These are phyloP conservation scores for Tolypocladium amazonense DNA, from an alignment of 2,329 filamentous ascomycete species.

Conservation along the genomic window DNA sequence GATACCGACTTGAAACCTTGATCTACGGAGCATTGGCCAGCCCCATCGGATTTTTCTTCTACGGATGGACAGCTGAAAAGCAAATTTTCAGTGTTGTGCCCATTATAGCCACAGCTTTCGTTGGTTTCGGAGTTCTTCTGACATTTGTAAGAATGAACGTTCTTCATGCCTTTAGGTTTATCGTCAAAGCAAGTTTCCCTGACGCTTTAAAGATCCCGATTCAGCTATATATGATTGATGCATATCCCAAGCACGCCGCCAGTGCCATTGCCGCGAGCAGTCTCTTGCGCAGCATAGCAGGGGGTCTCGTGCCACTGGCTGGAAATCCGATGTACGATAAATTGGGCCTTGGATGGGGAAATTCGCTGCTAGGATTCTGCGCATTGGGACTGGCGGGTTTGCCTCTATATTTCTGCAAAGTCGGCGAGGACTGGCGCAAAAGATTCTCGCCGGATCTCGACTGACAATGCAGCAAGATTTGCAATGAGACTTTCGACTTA, in stretches of 20 bases:
- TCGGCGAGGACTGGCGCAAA: neutral
- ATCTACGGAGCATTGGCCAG: neutral
- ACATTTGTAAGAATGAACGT: neutral
- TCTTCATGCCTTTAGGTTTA: neutral
- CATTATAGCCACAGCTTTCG: neutral
- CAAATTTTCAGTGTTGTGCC: neutral
- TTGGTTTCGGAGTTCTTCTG: neutral
- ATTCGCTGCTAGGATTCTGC: neutral
- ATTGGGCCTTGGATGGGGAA: neutral
- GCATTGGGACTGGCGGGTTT: neutral
- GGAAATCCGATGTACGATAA: neutral
- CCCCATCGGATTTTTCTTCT: neutral
- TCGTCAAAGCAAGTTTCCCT: neutral
- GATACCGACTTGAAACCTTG: neutral
- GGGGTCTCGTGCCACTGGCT: neutral
- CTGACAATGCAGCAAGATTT: neutral
- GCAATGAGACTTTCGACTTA: too few species aligned
- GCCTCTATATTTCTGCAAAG: neutral
- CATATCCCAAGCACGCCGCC: neutral
- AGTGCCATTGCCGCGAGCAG: neutral
- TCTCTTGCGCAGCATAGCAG: neutral
- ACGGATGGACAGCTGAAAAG: neutral
- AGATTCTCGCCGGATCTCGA: neutral
- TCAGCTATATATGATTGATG: neutral
- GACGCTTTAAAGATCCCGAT: neutral